Evolutionary conservation across 768 basidiomycete genomes (phyloP).

Genomic region (Chalciporus pseudorubinellus): DNA sequence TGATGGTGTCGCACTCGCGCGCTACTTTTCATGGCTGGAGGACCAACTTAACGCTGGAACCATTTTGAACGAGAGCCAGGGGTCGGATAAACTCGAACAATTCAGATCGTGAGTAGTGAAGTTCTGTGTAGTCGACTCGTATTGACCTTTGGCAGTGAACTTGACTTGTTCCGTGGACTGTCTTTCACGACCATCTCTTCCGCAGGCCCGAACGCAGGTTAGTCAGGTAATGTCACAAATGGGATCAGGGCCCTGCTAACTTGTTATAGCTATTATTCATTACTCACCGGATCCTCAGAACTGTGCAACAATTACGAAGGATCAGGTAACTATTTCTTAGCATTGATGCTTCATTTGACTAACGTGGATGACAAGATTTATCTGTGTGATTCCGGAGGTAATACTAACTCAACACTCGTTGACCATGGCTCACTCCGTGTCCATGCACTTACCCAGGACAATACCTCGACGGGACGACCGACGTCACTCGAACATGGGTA

Average conservation of each 20-base stretch:
- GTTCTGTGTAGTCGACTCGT: neutral
- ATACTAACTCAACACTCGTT: neutral
- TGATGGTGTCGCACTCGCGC: constrained; percentile 82
- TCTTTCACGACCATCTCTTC: constrained; percentile 94
- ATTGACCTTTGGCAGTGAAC: constrained; percentile 48
- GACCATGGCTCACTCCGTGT: neutral
- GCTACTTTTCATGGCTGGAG: constrained; percentile 96
- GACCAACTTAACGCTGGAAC: constrained; percentile 65
- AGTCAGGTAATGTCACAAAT: constrained; percentile 13
- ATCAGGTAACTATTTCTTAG: constrained; percentile 48
- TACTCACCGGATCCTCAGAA: constrained; percentile 77
- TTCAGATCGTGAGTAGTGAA: constrained; percentile 68
- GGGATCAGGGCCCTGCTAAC: neutral
- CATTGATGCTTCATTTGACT: constrained; percentile 16
- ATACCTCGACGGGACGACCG: constrained; percentile 92
- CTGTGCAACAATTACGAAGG: constrained; percentile 71
- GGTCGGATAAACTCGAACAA: constrained; percentile 71
- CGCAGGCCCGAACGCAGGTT: constrained; percentile 88
- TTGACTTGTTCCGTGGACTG: constrained; percentile 77
- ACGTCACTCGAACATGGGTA: constrained; percentile 88
- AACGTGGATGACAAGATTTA: constrained; percentile 54
- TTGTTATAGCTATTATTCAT: constrained; percentile 78
- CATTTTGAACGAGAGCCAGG: constrained; percentile 74
- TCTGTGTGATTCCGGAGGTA: constrained; percentile 86
- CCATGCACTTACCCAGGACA: constrained; percentile 47